These are phyloP conservation scores for Ceratocystis variospora DNA, from an alignment of 2,329 filamentous ascomycete genomes.

Conservation along the genomic window DNA sequence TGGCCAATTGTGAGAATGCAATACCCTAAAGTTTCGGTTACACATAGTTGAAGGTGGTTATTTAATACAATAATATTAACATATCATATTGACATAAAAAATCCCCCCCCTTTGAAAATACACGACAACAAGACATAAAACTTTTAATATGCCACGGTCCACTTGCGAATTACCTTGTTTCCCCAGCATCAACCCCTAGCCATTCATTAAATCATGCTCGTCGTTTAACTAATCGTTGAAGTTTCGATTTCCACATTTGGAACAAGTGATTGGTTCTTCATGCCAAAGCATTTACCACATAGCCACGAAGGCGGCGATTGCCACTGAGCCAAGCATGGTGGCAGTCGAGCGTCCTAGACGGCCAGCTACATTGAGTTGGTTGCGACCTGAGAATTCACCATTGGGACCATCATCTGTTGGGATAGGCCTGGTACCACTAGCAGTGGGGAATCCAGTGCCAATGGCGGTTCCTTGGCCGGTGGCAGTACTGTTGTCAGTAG, in stretches of 20 bases:
- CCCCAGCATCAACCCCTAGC: neutral
- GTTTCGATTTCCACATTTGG: neutral
- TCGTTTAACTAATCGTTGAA: neutral
- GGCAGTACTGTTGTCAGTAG: constrained; percentile 11
- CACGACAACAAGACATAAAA: constrained; percentile 8
- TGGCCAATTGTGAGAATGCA: too few relatives aligned
- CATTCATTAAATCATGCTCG: constrained; percentile 8
- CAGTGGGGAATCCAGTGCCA: neutral
- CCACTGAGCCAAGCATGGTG: neutral
- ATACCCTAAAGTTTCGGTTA: neutral
- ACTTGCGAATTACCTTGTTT: neutral
- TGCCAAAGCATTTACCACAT: constrained; percentile 1
- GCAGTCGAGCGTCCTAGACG: neutral
- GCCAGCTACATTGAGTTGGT: neutral
- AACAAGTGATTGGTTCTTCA: neutral
- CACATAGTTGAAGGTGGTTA: neutral
- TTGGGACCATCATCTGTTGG: neutral
- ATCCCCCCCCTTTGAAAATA: constrained; percentile 4
- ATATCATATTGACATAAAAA: constrained; percentile 14
- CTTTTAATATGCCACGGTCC: constrained; percentile 1
- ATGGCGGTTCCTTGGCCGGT: constrained; percentile 8
- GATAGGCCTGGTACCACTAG: neutral
- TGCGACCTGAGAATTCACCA: constrained; percentile 2
- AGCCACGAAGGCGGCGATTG: neutral
- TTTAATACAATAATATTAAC: constrained; percentile 3